Base-by-base conservation (phyloP, 805 yeast species). In the Candida boidinii region DNA sequence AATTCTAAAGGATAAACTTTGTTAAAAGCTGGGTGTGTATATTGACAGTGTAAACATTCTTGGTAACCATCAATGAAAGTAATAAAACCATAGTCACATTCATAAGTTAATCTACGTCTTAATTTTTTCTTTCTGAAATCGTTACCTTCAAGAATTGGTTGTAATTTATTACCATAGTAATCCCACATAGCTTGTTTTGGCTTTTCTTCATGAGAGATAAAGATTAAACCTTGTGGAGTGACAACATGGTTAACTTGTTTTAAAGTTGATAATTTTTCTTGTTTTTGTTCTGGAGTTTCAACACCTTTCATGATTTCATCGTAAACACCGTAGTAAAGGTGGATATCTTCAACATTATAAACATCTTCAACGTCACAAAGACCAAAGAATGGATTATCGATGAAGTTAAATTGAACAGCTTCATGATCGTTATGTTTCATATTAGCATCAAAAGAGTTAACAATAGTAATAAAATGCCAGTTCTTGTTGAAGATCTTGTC, bases 41-140 rank as follows among this genome's bases (percentile, higher is more conserved):
- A 51, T 19, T 39, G 33, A 32, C 56, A 51, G 29, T 51, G 56
- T 25, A 51, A 35, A 30, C 56, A 45, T 40, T 49, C 53, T 38
- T 49, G 53, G 35, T 49, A 49, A 10, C 53, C 53, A 33, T 49
- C 53, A 17, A 49, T 36, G 24, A 49, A 49, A 14, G 51, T 47
- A 19, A 45, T 30, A 28, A 41, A 39, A 27, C 43, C 42, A 37
- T 48, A 48, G 30, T 48, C 49, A 28, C 47, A 42, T 36, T 48
- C 52, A 30, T 49, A 49, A 11, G 41, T 34, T 15, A 49, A 31
- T 20, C 47, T 36, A 28, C 48, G 44, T 21, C 49, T 47, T 28
- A 47, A 32, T 12, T 21, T 28, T 26, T 31, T 45, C 17, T 26
- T 26, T 24, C 47, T 37, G 34, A 49, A 49, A 33, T 46, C 45